Base-by-base conservation (phyloP, 108 stramenopile genomes). In the Nitzschia putrida region DNA sequence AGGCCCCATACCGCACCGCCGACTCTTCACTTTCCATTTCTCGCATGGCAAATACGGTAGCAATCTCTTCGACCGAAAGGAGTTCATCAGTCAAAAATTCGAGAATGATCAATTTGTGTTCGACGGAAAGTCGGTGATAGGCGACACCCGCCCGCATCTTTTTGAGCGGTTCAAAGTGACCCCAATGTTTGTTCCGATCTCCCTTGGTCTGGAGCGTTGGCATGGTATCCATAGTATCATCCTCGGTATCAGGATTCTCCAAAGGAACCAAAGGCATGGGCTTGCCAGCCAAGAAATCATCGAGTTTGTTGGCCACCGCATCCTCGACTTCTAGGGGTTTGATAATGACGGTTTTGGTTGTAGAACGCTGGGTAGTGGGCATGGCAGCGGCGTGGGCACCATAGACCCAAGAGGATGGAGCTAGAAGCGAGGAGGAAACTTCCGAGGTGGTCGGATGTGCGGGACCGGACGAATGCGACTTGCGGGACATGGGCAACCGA, bases 1-100 rank as follows among this genome's bases (percentile, higher is more conserved):
- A 61, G 9, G 26, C 25, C 1, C 82, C 88, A 51, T 78, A 89
- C 7, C 78, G 74, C 24, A 61, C 61, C 23, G 50, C 20, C 53
- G 52, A 69, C 4, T 42, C 21, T 3, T 65, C 56, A 41, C 21
- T 20, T 2, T 49, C 34, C 12, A 20, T n/a, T 11, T 79, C 57
- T 2, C 92, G 85, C 22, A 40, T 50, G 12, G 74, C 51, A 38
- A 94, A 73, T 57, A 89, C 88, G 18, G 73, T 78, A 14, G 79
- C 22, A 37, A 94, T 77, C 11, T 52, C 77, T 43, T 85, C 83
- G 13, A 88, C 69, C 34, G 77, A 47, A 26, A 94, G 43, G 0
- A 94, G 69, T 38, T 94, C 89, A 56, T 94, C 92, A 9, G 88
- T 73, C 3, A 94, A 80, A 50, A 88, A 94, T 69, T 94, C 90